phyloP scores from a whole-genome alignment of 768 basidiomycete genomes.

The Phanerochaete sordida region DNA sequence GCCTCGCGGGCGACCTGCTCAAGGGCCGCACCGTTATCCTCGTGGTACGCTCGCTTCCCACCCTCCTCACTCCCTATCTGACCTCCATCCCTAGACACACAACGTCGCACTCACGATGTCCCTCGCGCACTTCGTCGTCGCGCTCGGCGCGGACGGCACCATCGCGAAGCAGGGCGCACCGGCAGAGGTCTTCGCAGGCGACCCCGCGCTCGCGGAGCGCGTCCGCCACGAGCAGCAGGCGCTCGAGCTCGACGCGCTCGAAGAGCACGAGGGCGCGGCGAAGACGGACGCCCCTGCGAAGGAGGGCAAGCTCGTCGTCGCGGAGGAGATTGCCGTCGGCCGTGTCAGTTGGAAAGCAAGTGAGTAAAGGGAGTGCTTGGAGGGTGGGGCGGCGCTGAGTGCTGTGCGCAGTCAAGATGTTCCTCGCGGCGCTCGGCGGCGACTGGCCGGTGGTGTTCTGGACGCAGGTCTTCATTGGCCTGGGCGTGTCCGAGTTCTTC shows the following conservation, averaged over 20 bases:
- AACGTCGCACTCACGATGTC: slow-evolving; percentile 50
- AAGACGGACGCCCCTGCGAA: not conserved
- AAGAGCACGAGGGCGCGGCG: slow-evolving; percentile 18
- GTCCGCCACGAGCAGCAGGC: slow-evolving; percentile 15
- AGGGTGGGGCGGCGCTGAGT: slow-evolving; percentile 5
- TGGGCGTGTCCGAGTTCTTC: slow-evolving; percentile 21
- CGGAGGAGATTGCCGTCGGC: slow-evolving; percentile 60
- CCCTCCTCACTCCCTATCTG: not conserved
- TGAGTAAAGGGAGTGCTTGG: slow-evolving; percentile 16
- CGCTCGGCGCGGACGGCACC: slow-evolving; percentile 44
- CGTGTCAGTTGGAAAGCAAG: slow-evolving; percentile 47
- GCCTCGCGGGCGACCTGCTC: slow-evolving; percentile 41
- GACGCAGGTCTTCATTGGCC: slow-evolving; percentile 16
- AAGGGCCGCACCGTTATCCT: slow-evolving; percentile 42
- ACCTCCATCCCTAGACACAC: slow-evolving; percentile 34
- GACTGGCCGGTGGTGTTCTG: slow-evolving; percentile 28
- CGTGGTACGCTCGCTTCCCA: slow-evolving; percentile 30
- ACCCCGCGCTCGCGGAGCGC: slow-evolving; percentile 25
- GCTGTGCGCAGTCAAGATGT: slow-evolving; percentile 26
- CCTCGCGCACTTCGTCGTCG: slow-evolving; percentile 54
- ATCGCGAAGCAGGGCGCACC: slow-evolving; percentile 46
- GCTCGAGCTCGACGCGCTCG: slow-evolving; percentile 23
- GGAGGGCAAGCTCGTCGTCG: slow-evolving; percentile 54
- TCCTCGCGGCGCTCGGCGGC: slow-evolving; percentile 19
- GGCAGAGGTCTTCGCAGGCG: slow-evolving; percentile 40